Percentiles rank a stretch among this genome's conserved stretches.
Conservation (phyloP, 2,329 filamentous ascomycete species). For the Nothophoma quercina region DNA sequence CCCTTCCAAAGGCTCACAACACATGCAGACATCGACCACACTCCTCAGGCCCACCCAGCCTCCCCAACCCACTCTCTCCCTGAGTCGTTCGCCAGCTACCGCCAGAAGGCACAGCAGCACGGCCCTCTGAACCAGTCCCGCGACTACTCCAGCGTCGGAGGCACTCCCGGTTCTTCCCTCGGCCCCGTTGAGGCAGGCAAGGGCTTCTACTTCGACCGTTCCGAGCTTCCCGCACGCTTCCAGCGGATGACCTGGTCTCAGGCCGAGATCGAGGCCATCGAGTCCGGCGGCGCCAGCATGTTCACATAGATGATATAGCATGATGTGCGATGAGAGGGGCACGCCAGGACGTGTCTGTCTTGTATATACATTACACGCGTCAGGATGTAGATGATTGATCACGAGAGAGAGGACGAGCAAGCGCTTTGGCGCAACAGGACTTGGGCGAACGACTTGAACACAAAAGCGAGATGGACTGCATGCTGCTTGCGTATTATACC, state of each 20-base stretch:
- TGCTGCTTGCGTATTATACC: slow-evolving; percentile 40
- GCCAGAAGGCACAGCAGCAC: slow-evolving; percentile 79
- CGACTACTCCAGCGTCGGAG: slow-evolving; percentile 59
- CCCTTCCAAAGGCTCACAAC: slow-evolving; percentile 18
- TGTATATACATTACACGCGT: slow-evolving; percentile 31
- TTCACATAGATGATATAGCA: slow-evolving; percentile 53
- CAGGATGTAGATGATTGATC: slow-evolving; percentile 15
- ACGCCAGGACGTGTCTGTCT: slow-evolving; percentile 23
- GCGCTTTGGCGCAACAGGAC: slow-evolving; percentile 11
- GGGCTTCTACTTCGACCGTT: slow-evolving; percentile 87
- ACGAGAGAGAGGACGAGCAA: slow-evolving; percentile 12
- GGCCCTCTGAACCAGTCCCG: slow-evolving; percentile 65
- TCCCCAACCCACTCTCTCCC: slow-evolving; percentile 72
- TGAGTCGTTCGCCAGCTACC: slow-evolving; percentile 76
- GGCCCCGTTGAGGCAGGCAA: slow-evolving; percentile 74
- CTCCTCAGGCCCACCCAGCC: slow-evolving; percentile 75
- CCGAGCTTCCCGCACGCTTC: slow-evolving; percentile 86
- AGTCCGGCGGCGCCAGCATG: slow-evolving; percentile 85
- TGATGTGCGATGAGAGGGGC: slow-evolving; percentile 18
- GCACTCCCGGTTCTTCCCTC: slow-evolving; percentile 71
- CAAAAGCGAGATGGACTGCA: slow-evolving; percentile 30
- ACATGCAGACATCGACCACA: slow-evolving; percentile 73
- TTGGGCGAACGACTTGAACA: slow-evolving; percentile 15
- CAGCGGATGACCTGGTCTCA: slow-evolving; percentile 74
- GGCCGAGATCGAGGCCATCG: slow-evolving; percentile 93